A percentile compares a stretch with the other conserved stretches of the same genome.
phyloP scores from a whole-genome alignment of 2,329 filamentous ascomycete species.

The Phialophora macrospora region DNA sequence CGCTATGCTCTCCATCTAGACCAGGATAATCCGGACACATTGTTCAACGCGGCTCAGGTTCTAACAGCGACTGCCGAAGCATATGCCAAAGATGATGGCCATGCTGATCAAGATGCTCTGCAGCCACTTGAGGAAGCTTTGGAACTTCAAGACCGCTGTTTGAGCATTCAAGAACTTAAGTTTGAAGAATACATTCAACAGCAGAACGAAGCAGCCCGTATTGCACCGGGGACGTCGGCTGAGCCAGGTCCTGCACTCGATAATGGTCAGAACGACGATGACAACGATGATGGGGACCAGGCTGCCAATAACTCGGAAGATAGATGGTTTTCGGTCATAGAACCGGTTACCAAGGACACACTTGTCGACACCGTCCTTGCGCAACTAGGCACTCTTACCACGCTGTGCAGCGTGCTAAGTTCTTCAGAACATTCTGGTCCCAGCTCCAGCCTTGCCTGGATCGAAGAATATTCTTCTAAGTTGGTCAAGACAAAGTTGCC shows the following conservation, averaged over 20 bases:
- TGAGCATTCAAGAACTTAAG: constrained; percentile 58
- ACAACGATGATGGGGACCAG: constrained; percentile 44
- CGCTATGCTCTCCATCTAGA: constrained; percentile 64
- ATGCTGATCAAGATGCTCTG: constrained; percentile 54
- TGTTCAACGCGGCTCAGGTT: constrained; percentile 75
- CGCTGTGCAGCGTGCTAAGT: constrained; percentile 56
- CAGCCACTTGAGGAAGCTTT: constrained; percentile 64
- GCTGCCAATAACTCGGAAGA: constrained; percentile 25
- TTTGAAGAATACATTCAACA: constrained; percentile 54
- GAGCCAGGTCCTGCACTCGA: constrained; percentile 24
- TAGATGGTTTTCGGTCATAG: constrained; percentile 70
- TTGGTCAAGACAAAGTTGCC: constrained; percentile 61
- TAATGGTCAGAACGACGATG: constrained; percentile 1
- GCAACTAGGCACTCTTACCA: constrained; percentile 62
- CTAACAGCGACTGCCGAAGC: constrained; percentile 68
- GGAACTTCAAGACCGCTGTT: constrained; percentile 63
- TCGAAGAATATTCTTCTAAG: constrained; percentile 61
- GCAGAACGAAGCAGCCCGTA: constrained; percentile 28
- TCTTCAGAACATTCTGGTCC: constrained; percentile 43
- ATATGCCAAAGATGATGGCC: constrained; percentile 58
- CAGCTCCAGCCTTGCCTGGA: constrained; percentile 57
- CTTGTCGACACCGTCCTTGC: constrained; percentile 72
- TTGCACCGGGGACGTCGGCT: constrained; percentile 23
- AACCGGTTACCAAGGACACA: constrained; percentile 66
- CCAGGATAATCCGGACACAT: constrained; percentile 67